These are phyloP conservation scores for Wolfiporia cocos DNA, from an alignment of 1,284 basidiomycete species.

Conservation along the genomic window DNA sequence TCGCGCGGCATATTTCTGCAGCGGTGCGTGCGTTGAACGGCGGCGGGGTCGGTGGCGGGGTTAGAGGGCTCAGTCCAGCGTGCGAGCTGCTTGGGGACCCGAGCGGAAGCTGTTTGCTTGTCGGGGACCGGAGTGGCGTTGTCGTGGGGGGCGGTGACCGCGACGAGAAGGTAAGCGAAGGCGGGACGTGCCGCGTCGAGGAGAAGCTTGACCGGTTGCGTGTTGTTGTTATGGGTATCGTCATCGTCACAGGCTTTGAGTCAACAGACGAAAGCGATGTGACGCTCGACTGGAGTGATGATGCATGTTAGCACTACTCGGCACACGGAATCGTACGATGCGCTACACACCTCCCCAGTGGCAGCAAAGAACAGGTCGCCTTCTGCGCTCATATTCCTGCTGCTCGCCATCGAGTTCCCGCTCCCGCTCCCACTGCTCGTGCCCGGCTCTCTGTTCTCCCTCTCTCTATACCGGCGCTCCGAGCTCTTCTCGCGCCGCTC, in stretches of 20 bases:
- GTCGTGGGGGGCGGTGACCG: conserved; percentile 9
- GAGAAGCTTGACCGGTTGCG: conserved; percentile 10
- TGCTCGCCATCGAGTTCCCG: conserved; percentile 26
- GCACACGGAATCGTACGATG: not conserved
- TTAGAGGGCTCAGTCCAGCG: conserved; percentile 17
- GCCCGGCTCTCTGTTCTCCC: conserved; percentile 11
- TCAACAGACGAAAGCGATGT: conserved; percentile 18
- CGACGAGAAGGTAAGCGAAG: conserved; percentile 6
- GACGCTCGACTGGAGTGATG: conserved; percentile 16
- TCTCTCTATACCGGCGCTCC: conserved; percentile 18
- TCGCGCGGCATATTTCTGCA: conserved; percentile 44
- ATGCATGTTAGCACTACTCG: conserved; percentile 11
- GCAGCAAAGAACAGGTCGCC: conserved; percentile 25
- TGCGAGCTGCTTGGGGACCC: conserved; percentile 10
- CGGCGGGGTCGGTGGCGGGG: conserved; percentile 26
- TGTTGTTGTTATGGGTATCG: not conserved
- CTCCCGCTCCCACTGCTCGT: conserved; percentile 13
- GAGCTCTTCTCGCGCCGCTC: conserved; percentile 16
- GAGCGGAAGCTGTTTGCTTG: conserved; percentile 11
- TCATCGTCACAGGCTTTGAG: conserved; percentile 7
- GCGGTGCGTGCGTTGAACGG: conserved; percentile 61
- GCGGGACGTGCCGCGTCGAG: conserved; percentile 11
- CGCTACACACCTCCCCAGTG: conserved; percentile 20
- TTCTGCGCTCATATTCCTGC: conserved; percentile 25
- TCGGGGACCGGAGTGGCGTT: conserved; percentile 14